Conservation (phyloP, 2,329 filamentous ascomycete genomes). For the Trichophyton verrucosum region DNA sequence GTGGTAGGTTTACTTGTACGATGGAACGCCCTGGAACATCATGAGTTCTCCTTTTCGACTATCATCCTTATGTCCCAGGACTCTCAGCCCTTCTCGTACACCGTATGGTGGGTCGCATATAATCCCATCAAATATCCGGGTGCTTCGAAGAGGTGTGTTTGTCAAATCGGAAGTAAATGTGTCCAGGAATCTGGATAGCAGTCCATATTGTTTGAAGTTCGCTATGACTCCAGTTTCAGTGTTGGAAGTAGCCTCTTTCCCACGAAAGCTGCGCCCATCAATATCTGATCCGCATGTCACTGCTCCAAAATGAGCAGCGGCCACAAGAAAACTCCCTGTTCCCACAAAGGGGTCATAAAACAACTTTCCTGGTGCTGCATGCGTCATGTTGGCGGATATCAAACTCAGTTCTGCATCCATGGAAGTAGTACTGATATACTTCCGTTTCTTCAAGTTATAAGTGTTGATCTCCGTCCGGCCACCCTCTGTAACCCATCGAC, state of each 20-base stretch:
- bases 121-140: slow-evolving; percentile 69
- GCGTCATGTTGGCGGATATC: slow-evolving; percentile 80
- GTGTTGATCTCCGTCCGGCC: slow-evolving; percentile 55
- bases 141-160: slow-evolving; percentile 59
- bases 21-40: slow-evolving; percentile 51
- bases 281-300: slow-evolving; percentile 80
- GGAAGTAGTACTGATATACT: slow-evolving; percentile 88
- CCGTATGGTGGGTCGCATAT: slow-evolving; percentile 94
- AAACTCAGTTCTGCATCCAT: slow-evolving; percentile 94
- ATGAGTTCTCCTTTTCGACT: slow-evolving; percentile 43
- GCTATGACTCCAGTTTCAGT: slow-evolving; percentile 38
- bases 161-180: slow-evolving; percentile 79
- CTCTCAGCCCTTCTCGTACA: slow-evolving; percentile 79
- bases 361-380: slow-evolving; percentile 67
- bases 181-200: slow-evolving; percentile 56
- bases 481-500: slow-evolving; percentile 55
- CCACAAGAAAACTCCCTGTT: slow-evolving; percentile 83
- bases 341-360: slow-evolving; percentile 95
- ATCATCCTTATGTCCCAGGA: slow-evolving; percentile 63
- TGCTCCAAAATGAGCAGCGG: slow-evolving; percentile 82
- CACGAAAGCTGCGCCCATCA: slow-evolving; percentile 76
- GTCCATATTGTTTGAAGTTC: slow-evolving; percentile 76
- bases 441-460: slow-evolving; percentile 84
- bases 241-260: slow-evolving; percentile 35
- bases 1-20: slow-evolving; percentile 45